Conservation (phyloP, 179 eudicot species). For the Camellia oleifera region DNA sequence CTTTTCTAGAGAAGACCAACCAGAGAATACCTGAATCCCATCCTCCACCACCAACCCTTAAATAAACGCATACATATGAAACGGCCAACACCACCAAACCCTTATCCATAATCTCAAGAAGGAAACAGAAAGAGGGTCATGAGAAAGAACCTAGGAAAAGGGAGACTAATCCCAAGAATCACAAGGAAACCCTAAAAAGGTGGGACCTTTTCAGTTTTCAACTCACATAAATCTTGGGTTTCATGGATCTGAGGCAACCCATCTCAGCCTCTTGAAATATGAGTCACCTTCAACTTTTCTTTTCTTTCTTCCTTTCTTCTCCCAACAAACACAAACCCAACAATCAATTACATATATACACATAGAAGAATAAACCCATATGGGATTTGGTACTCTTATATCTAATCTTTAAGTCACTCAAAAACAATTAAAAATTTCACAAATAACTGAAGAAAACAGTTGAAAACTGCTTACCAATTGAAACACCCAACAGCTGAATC, state of each 20-base stretch:
- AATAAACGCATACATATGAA: slow-evolving; percentile 14
- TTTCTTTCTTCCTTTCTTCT: slow-evolving; percentile 11
- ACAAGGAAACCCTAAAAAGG: slow-evolving; percentile 28
- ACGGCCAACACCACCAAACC: slow-evolving; percentile 19
- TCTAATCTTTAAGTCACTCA: background rate
- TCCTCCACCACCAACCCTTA: slow-evolving; percentile 31
- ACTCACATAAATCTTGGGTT: slow-evolving; percentile 34
- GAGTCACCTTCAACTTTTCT: slow-evolving; percentile 1
- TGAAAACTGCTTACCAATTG: slow-evolving; percentile 26
- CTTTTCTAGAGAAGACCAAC: slow-evolving; percentile 7
- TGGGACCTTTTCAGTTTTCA: slow-evolving; percentile 27
- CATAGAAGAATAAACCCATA: background rate
- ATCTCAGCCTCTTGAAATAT: slow-evolving; percentile 28
- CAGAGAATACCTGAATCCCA: slow-evolving; percentile 20
- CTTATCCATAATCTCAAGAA: slow-evolving; percentile 29
- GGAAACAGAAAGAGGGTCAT: slow-evolving; percentile 16
- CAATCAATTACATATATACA: slow-evolving; percentile 1
- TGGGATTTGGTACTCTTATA: slow-evolving; percentile 9
- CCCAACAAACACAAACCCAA: slow-evolving; percentile 13
- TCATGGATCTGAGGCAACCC: slow-evolving; percentile 50
- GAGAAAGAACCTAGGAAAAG: slow-evolving; percentile 28
- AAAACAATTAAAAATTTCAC: background rate
- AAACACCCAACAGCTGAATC: slow-evolving; percentile 12
- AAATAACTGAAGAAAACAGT: slow-evolving; percentile 6
- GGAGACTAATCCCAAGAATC: slow-evolving; percentile 21